Evolutionary conservation across 345 rosid genomes (phyloP), one percentile per base, ranked within the genome.

Genomic region (Hevea brasiliensis): DNA sequence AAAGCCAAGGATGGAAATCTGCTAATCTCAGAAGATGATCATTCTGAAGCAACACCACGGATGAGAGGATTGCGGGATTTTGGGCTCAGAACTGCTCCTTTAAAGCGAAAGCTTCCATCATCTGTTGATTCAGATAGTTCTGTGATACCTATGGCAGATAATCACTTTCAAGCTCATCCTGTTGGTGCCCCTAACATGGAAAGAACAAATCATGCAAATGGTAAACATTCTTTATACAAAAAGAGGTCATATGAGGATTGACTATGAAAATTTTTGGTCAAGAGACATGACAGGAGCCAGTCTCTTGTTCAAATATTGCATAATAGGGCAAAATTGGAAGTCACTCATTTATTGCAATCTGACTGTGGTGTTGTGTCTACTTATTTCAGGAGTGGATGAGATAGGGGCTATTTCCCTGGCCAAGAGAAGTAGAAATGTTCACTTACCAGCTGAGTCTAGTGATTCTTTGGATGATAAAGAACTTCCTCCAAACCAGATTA

Each of bases 11-110:
- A 79, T 40, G 83, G 60, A 65, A 71, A 45, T 50, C 79, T 55
- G 20, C 20, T 60, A 42, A 24, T 45, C 15, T 47, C 27, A 63
- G 95, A 86, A 54, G 88, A 85, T 69, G 90, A 79, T 67, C 79
- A 77, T 66, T 76, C 76, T 75, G 89, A 87, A 70, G 86, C 60
- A 73, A 78, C 67, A 70, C 95, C 92, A 50, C 85, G 92, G 59
- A 89, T 89, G 97, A 93, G 97, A 87, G 97, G 91, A 53, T 81
- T 90, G 85, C 93, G 86, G 76, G 97, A 96, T 79, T 85, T 93
- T 63, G 97, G 96, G 72, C 88, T 85, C 50, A 89, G 78, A 85
- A 84, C 87, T 70, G 53, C 86, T 60, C 61, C 86, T 71, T 78
- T 87, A 51, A 91, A 91, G 83, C 78, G 96, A 75, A 91, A 84